phyloP scores from a whole-genome alignment of 2,329 filamentous ascomycete genomes.

The Paradendryphiella salina region DNA sequence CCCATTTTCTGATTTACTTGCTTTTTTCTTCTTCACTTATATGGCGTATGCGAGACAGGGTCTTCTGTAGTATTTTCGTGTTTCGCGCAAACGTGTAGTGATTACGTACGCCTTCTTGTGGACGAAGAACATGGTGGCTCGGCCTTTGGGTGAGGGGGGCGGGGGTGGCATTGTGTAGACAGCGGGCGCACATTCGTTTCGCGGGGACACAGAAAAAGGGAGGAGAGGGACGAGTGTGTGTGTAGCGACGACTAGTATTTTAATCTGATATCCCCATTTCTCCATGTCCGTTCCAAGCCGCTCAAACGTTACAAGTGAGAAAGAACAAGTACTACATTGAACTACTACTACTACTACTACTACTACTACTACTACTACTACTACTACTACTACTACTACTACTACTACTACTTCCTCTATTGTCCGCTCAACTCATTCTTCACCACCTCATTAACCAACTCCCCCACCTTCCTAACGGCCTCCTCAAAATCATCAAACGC shows the following conservation, averaged over 20 bases:
- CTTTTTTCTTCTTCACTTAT: not conserved
- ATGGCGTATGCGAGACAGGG: constrained; percentile 13
- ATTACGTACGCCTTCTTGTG: constrained; percentile 8
- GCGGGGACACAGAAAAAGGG: constrained; percentile 8
- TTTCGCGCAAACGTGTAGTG: constrained; percentile 10
- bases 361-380: too few species aligned
- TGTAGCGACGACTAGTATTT: constrained; percentile 24
- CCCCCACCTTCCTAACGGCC: constrained; percentile 52
- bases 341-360: too few species aligned
- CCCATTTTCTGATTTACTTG: constrained; percentile 10
- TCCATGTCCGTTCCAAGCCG: too few species aligned
- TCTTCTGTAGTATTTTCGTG: not conserved
- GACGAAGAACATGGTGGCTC: constrained; percentile 14
- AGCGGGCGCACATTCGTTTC: constrained; percentile 21
- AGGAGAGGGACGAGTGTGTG: not conserved
- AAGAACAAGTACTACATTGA: too few species aligned
- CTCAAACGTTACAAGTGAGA: too few species aligned
- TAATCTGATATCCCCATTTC: constrained; percentile 24
- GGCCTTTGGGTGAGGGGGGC: constrained; percentile 1
- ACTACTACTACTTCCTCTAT: too few species aligned
- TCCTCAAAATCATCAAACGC: constrained; percentile 77
- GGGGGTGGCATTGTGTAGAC: not conserved
- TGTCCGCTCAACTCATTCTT: too few species aligned
- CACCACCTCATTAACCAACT: constrained; percentile 27
- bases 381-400: too few species aligned